phyloP scores from a whole-genome alignment of 257 asterid species.

The Ilex asprella region DNA sequence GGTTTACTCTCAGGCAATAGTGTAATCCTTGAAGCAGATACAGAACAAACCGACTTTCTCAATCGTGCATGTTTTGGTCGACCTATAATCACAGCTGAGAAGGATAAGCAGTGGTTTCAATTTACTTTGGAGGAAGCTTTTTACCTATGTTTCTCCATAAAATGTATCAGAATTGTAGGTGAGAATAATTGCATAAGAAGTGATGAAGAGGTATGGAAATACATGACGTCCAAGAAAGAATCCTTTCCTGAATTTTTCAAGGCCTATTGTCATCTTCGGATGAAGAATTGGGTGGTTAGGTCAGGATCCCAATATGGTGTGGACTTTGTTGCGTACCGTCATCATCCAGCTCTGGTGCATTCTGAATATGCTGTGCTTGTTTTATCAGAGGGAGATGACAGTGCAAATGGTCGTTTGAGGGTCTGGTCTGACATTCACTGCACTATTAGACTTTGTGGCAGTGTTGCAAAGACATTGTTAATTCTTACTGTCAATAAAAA shows the following conservation, averaged over 20 bases:
- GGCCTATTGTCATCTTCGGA: slow-evolving; percentile 72
- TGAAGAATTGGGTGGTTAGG: slow-evolving; percentile 76
- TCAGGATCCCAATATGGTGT: slow-evolving; percentile 67
- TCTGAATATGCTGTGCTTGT: slow-evolving; percentile 78
- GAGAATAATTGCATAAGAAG: slow-evolving; percentile 22
- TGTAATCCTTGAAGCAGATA: slow-evolving; percentile 50
- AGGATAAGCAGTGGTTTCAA: slow-evolving; percentile 62
- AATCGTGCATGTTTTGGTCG: slow-evolving; percentile 60
- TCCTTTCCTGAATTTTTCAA: slow-evolving; percentile 33
- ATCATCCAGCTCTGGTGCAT: slow-evolving; percentile 80
- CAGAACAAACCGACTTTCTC: slow-evolving; percentile 48
- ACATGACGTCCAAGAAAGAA: slow-evolving; percentile 29
- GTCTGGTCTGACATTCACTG: slow-evolving; percentile 84
- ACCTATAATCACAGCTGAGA: slow-evolving; percentile 42
- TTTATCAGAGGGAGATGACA: slow-evolving; percentile 21
- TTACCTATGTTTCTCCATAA: slow-evolving; percentile 39
- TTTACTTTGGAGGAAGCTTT: slow-evolving; percentile 68
- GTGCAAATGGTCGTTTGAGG: slow-evolving; percentile 41
- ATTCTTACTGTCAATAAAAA: slow-evolving; percentile 32
- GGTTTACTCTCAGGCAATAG: slow-evolving; percentile 50
- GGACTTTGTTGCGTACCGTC: slow-evolving; percentile 77
- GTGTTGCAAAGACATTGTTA: slow-evolving; percentile 76
- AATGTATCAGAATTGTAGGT: slow-evolving; percentile 50
- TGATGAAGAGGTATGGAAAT: slow-evolving; percentile 46
- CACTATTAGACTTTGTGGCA: slow-evolving; percentile 75